Evolutionary conservation across 371 early-diverging fungal species (phyloP).

Genomic region (Circinella minor): DNA sequence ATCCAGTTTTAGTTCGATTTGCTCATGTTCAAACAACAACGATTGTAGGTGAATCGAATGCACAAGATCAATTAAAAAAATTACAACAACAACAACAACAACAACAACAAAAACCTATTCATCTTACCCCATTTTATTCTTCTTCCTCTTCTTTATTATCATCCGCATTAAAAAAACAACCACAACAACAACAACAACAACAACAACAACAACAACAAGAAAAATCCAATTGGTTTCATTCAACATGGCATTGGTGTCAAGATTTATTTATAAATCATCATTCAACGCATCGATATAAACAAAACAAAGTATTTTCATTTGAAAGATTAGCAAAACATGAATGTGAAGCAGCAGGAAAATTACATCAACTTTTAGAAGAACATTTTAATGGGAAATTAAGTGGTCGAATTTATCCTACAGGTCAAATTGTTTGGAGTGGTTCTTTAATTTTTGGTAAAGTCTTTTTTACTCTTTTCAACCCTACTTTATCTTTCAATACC

Average conservation of each 20-base stretch:
- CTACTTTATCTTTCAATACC: not conserved
- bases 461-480: not conserved
- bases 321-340: constrained; percentile 25
- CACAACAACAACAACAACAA: constrained; percentile 2
- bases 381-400: constrained; percentile 28
- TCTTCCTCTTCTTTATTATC: not conserved
- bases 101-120: not conserved
- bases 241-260: constrained; percentile 3
- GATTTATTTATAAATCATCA: not conserved
- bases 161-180: not conserved
- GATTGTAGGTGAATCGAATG: not conserved
- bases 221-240: constrained; percentile 3
- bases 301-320: constrained; percentile 10
- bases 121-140: not conserved
- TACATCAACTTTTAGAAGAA: constrained; percentile 31
- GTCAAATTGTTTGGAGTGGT: constrained; percentile 28
- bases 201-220: not conserved
- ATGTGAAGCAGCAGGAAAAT: constrained; percentile 30
- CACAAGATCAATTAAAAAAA: constrained; percentile 3
- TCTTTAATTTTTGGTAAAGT: constrained; percentile 3
- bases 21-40: constrained; percentile 3
- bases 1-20: constrained; percentile 2
- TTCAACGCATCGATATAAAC: not conserved
- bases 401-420: constrained; percentile 29
- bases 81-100: not conserved